phyloP scores from a whole-genome alignment of 257 asterid genomes.

The Nicotiana obtusifolia region DNA sequence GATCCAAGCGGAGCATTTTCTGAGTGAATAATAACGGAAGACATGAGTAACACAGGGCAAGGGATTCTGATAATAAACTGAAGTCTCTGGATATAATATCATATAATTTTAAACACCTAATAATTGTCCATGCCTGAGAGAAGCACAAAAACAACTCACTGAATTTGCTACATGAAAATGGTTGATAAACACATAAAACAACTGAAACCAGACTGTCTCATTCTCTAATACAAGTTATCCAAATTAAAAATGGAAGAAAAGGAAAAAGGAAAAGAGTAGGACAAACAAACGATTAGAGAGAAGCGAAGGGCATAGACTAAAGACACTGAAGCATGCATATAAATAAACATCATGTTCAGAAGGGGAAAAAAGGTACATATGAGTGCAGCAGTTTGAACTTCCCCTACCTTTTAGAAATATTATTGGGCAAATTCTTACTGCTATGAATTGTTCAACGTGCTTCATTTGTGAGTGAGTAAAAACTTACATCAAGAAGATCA shows the following conservation, averaged over 20 bases:
- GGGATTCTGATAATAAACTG: neutral
- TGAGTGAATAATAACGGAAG: slow-evolving; percentile 3
- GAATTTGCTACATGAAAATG: neutral
- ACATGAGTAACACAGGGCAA: neutral
- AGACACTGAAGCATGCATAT: neutral
- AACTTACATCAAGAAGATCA: slow-evolving; percentile 84
- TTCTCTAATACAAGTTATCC: neutral
- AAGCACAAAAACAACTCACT: neutral
- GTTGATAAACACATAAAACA: neutral
- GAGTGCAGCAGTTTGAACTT: neutral
- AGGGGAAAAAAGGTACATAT: neutral
- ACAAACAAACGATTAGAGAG: neutral
- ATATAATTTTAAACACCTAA: neutral
- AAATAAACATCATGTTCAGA: neutral
- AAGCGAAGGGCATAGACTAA: neutral
- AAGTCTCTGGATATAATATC: neutral
- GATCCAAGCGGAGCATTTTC: slow-evolving; percentile 76
- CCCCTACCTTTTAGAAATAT: neutral
- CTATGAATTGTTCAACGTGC: neutral
- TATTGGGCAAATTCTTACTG: neutral
- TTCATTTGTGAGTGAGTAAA: neutral
- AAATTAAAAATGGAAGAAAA: neutral
- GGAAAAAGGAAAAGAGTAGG: neutral
- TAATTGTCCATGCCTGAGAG: neutral
- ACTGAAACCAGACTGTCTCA: neutral